Conservation (phyloP, 257 asterid species). For the Sherardia arvensis region DNA sequence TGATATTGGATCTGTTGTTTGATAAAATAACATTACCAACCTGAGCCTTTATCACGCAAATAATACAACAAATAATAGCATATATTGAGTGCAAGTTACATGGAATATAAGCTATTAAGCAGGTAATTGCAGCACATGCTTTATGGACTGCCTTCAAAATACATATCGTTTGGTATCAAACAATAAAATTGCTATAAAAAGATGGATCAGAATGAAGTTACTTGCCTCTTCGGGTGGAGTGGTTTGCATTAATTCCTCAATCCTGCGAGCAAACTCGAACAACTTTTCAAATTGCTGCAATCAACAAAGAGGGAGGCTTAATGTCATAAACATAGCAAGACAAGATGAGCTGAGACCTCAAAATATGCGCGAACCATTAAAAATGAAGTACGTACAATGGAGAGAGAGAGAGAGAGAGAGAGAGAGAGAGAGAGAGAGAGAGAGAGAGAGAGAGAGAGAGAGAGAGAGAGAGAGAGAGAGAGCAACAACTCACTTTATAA, state of each 20-base stretch:
- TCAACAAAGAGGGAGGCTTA: conserved; percentile 8
- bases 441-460: conserved; percentile 2
- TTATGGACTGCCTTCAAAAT: too few species aligned
- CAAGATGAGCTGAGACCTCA: conserved; percentile 7
- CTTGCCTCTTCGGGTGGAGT: conserved; percentile 80
- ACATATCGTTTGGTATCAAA: too few species aligned
- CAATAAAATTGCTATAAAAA: conserved; percentile 3
- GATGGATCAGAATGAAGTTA: conserved; percentile 3
- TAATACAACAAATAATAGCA: too few species aligned
- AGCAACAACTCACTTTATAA: conserved; percentile 53
- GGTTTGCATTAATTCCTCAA: conserved; percentile 69
- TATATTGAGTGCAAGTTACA: too few species aligned
- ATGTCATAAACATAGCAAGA: background rate
- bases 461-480: conserved; percentile 5
- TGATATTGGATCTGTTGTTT: conserved; percentile 77
- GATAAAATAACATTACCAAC: conserved; percentile 1
- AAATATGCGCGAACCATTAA: background rate
- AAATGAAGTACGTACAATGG: too few species aligned
- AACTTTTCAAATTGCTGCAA: conserved; percentile 91
- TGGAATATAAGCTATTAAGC: too few species aligned
- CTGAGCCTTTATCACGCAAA: background rate
- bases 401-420: background rate
- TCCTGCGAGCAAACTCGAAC: conserved; percentile 85
- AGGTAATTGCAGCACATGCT: too few species aligned
- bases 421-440: background rate